Evolutionary conservation across 2,329 filamentous ascomycete species (phyloP).

Genomic region (Ophiocordyceps robertsii): DNA sequence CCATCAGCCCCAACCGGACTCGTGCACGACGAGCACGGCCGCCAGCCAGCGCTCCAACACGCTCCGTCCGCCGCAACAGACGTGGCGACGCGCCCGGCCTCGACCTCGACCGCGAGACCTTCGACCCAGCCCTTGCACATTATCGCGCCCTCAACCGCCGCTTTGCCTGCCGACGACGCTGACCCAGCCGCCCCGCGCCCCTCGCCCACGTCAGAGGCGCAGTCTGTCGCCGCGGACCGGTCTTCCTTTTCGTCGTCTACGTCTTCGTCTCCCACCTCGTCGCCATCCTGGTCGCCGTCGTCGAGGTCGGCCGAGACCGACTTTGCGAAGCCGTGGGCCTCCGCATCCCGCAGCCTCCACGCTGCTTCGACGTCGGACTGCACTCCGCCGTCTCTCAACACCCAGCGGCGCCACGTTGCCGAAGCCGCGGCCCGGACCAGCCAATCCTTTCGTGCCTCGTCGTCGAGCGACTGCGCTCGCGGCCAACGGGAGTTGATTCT

Average conservation of each 20-base stretch:
- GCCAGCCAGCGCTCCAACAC: background rate
- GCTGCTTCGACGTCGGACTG: slow-evolving; percentile 17
- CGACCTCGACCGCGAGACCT: background rate
- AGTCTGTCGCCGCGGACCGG: slow-evolving; percentile 8
- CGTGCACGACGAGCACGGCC: background rate
- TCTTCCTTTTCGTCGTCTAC: slow-evolving; percentile 10
- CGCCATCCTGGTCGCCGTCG: background rate
- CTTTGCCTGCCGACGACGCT: background rate
- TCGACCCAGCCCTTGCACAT: background rate
- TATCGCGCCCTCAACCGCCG: background rate
- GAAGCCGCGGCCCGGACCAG: slow-evolving; percentile 8
- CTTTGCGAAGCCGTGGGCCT: slow-evolving; percentile 8
- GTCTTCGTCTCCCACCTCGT: slow-evolving; percentile 1
- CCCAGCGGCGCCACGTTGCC: slow-evolving; percentile 8
- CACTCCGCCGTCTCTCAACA: slow-evolving; percentile 15
- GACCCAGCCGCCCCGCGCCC: slow-evolving; percentile 3
- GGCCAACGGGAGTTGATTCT: slow-evolving; percentile 34
- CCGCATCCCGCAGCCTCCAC: slow-evolving; percentile 23
- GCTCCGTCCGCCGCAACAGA: background rate
- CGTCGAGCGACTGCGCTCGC: slow-evolving; percentile 11
- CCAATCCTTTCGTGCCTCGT: slow-evolving; percentile 3
- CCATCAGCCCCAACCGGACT: slow-evolving; percentile 1
- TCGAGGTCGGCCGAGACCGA: slow-evolving; percentile 17
- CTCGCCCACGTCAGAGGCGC: slow-evolving; percentile 8
- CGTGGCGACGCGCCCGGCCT: background rate